Evolutionary conservation across 2,329 filamentous ascomycete genomes (phyloP), one percentile per base, ranked within the genome.

Genomic region (Fusarium globosum): DNA sequence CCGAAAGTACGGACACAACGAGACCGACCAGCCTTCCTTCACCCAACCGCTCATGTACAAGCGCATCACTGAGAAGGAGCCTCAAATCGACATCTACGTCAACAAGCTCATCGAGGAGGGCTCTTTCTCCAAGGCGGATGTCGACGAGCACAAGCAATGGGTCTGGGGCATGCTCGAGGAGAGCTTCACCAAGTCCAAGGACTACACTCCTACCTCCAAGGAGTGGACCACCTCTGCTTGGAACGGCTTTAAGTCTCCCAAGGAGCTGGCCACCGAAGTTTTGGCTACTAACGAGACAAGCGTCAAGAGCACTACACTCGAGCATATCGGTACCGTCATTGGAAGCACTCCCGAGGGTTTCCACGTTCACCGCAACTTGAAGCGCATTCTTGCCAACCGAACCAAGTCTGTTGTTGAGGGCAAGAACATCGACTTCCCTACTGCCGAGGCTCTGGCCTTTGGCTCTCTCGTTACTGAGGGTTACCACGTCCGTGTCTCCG

Each of bases 11-110:
- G 96, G 96, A 72, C 96, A 99, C 91, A 99, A 99, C 86, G 96
- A 99, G 88, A 99, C 96, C 16, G 96, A 99, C 82, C 96, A 99
- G 88, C 96, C 96, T 53, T 97, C 96, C 45, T 99, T 99, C 88
- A 99, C 96, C n/a, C 96, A 99, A 83, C 96, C 96, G 45, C 87
- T 98, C 77, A 99, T 99, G 96, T 99, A 99, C 90, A 98, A 98
- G 91, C 94, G 93, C 80, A 98, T 99, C 81, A 90, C 91, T 77
- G 88, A 92, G 68, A 94, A 98, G 83, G 89, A 92, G 74, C 91
- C 93, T 51, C 94, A 96, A 81, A 91, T 99, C 68, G 93, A 97
- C 81, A 94, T 94, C 79, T 99, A 99, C 82, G 90, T 96, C 76
- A 90, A 97, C 80, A 94, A 97, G 88, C 91, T 99, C 61, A 88